Percentiles rank a stretch among this genome's conserved stretches.
Conservation (phyloP, 345 rosid species). For the Eucalyptus regnans region DNA sequence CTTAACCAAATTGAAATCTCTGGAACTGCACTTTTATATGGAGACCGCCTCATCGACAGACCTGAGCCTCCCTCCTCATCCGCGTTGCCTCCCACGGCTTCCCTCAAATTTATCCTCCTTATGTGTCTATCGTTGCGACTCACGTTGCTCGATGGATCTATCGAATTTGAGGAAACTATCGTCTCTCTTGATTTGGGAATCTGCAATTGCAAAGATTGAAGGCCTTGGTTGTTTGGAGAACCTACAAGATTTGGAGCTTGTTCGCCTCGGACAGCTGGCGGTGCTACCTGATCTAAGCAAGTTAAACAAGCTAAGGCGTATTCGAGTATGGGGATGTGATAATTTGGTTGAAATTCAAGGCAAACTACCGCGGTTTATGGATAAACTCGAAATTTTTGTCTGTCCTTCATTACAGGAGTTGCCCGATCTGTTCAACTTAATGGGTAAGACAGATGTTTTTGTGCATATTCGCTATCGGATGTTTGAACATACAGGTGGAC, state of each 20-base stretch:
- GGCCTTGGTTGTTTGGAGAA: neutral
- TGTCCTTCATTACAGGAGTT: too few relatives aligned
- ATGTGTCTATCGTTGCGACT: fast-evolving
- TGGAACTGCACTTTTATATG: fast-evolving
- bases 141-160: neutral
- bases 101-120: neutral
- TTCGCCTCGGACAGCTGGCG: fast-evolving
- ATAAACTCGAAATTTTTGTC: too few relatives aligned
- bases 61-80: neutral
- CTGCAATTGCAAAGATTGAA: neutral
- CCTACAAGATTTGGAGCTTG: fast-evolving
- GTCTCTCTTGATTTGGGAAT: fast-evolving
- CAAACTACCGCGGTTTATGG: too few relatives aligned
- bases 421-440: too few relatives aligned
- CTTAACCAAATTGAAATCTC: neutral
- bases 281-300: neutral
- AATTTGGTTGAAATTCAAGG: neutral
- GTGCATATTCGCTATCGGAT: too few relatives aligned
- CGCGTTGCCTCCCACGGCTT: neutral
- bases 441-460: too few relatives aligned
- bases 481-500: too few relatives aligned
- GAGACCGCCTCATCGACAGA: fast-evolving
- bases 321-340: fast-evolving
- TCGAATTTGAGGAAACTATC: neutral
- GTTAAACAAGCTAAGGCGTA: neutral